Evolutionary conservation across 257 asterid species (phyloP), one percentile per base, ranked within the genome.

Genomic region (Marsdenia floribunda): DNA sequence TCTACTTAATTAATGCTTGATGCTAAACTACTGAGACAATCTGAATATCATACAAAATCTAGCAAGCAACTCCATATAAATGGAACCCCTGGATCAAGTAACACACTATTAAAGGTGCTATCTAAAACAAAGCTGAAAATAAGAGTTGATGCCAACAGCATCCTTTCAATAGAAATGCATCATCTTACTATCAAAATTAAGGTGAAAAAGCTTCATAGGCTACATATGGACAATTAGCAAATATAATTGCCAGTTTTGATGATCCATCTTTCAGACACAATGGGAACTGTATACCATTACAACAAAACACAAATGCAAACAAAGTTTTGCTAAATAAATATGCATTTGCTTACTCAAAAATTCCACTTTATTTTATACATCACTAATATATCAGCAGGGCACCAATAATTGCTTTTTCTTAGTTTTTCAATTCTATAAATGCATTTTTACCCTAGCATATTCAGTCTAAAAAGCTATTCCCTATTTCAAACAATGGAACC

Each of bases 31-130:
- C 8, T 18, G 14, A 52, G 68, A 13, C 2, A 73, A 61, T 11
- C 24, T 47, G 58, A 16, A 38, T 15, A 42, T 12, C 42, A 21
- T 74, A 63, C 6, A 29, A 35, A 63, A 63, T 35, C 69, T 63
- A 63, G 69, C 47, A 19, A 64, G 58, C 7, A 68, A n/a, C 73
- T n/a, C 58, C 73, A 68, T 13, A 68, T 68, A 44, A 68, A 44
- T 12, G 11, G 38, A 35, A 7, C 10, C n/a, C 2, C 59, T 54
- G 24, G 7, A 19, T 54, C 59, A 18, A 64, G 46, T 38, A 35
- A 64, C 22, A 35, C 50, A 35, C 29, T 37, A 37, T 11, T 16
- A 18, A 7, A 33, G 21, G 66, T 53, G 50, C 65, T 21, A 35
- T 59, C 16, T 7, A 15, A 54, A 54, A 54, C 9, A 15, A 29